Evolutionary conservation across 345 rosid genomes (phyloP).

Genomic region (Reutealis trisperma): DNA sequence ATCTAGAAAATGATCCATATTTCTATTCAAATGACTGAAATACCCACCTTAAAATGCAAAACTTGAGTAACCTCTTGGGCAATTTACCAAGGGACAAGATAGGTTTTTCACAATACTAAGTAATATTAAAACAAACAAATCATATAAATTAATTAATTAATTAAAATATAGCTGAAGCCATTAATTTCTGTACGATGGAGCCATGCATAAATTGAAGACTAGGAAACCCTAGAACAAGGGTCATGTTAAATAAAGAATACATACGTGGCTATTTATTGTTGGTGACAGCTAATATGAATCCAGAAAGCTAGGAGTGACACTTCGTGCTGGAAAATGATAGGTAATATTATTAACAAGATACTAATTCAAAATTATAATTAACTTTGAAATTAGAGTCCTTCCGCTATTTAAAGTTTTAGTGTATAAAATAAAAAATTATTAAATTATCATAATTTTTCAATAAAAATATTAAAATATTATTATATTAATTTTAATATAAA

Average conservation of each 20-base stretch:
- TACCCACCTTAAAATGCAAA: neutral
- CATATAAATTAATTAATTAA: neutral
- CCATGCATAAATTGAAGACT: constrained; percentile 15
- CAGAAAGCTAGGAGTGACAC: constrained; percentile 29
- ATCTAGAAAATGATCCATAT: neutral
- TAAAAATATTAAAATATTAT: too few relatives aligned
- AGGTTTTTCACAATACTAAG: neutral
- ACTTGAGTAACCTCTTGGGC: neutral
- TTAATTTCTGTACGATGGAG: neutral
- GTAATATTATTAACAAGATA: neutral
- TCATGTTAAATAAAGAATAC: constrained; percentile 25
- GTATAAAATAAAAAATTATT: too few relatives aligned
- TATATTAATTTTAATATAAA: too few relatives aligned
- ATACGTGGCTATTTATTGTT: constrained; percentile 47
- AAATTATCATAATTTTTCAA: too few relatives aligned
- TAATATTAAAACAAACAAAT: too few relatives aligned
- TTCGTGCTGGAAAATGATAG: constrained; percentile 40
- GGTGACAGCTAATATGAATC: constrained; percentile 65
- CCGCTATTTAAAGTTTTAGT: too few relatives aligned
- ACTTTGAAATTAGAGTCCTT: too few relatives aligned
- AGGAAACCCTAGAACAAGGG: constrained; percentile 14
- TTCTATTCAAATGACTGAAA: constrained; percentile 1
- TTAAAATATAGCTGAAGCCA: neutral
- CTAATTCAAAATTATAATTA: too few relatives aligned
- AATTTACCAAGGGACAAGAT: neutral